Base-by-base conservation (phyloP, 306 rosid genomes). In the Trifolium subterraneum region DNA sequence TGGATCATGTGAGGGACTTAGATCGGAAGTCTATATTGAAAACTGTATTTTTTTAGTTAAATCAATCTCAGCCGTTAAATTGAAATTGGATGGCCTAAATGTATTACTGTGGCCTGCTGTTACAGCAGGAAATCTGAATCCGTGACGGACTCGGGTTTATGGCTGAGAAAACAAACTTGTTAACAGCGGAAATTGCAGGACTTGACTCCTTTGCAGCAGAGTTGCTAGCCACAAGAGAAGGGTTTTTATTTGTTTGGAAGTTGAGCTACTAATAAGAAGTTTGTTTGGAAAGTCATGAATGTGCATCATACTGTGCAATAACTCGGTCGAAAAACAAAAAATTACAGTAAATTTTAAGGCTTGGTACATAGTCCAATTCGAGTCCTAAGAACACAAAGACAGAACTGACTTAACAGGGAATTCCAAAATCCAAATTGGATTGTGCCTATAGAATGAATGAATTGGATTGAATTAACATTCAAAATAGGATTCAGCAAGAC, bases 281-380 rank as follows among this genome's bases (percentile, higher is more conserved):
- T 45, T 45, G 51, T 13, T 45, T 14, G 51, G 18, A 45, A 45
- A 14, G 51, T 14, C 51, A 14, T 14, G 51, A 45, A 7, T 14
- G 2, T 45, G 51, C 6, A 45, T 16, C 51, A 5, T 14, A 7
- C 18, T 14, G 54, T 66, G 54, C 54, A 41, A 41, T 41, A 66
- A 66, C 38, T 66, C 22, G 8, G n/a, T 20, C 13, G 4, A 42
- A 44, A 12, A 66, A 42, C 29, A 25, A 25, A 25, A 25, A 22
- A 39, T 3, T 42, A 67, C 8, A 8, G 29, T 29, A 64, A 64
- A 39, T 39, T 63, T 64, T 39, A 64, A 64, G 70, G 70, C 11
- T 11, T 12, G 51, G 50, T 64, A 11, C 45, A 62, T n/a, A 15
- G 16, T 61, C 44, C 44, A n/a, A 22, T 29, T 61, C 44, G 23